Percentiles rank a stretch among this genome's conserved stretches.
Conservation (phyloP, 305 asterid species). For the Fraxinus sp. region DNA sequence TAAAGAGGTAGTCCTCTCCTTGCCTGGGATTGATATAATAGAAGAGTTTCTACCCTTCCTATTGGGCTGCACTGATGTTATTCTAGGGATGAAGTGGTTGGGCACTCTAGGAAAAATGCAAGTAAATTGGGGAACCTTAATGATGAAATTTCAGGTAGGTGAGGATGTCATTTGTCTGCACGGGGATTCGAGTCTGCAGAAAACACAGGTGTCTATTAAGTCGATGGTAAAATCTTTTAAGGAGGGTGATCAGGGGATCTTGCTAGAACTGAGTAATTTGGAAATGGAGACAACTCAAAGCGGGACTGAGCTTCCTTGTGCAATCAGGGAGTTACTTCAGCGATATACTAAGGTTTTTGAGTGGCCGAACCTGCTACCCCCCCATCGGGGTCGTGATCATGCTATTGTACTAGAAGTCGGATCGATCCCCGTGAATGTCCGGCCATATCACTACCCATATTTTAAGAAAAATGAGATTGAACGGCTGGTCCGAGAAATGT, state of each 20-base stretch:
- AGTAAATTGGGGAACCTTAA: neutral
- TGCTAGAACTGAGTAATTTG: neutral
- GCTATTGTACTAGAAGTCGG: neutral
- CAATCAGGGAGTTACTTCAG: too few species aligned
- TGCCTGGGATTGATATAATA: neutral
- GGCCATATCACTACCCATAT: too few species aligned
- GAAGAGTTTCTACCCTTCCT: neutral
- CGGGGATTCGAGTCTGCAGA: neutral
- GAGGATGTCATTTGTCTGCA: neutral
- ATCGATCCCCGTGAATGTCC: neutral
- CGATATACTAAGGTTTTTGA: neutral
- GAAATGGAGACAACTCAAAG: neutral
- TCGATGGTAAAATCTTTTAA: neutral
- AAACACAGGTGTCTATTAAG: neutral
- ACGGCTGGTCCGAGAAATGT: neutral
- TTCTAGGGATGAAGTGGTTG: neutral
- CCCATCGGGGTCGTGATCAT: neutral
- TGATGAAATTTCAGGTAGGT: neutral
- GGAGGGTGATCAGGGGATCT: neutral
- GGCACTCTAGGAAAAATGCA: neutral
- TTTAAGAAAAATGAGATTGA: too few species aligned
- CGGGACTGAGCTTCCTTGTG: rapidly evolving
- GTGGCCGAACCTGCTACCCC: neutral
- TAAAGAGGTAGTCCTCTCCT: neutral
- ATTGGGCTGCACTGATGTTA: neutral